phyloP scores from a whole-genome alignment of 768 basidiomycete species.

The Gelatoporia subvermispora region DNA sequence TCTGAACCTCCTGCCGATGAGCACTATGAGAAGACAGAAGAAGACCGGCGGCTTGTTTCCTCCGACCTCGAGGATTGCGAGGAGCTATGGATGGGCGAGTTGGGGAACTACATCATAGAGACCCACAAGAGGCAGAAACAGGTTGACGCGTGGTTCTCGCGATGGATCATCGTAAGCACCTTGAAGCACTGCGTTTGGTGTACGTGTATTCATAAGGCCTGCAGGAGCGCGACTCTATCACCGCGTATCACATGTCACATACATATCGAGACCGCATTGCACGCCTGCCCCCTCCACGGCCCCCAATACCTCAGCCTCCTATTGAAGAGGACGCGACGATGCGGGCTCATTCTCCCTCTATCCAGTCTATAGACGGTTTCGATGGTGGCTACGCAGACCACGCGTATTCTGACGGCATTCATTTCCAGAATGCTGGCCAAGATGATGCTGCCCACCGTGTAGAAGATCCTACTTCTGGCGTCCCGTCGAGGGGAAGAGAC shows the following conservation, averaged over 20 bases:
- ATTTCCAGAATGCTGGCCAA: constrained; percentile 23
- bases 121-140: constrained; percentile 71
- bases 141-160: constrained; percentile 70
- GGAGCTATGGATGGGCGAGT: constrained; percentile 70
- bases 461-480: constrained; percentile 49
- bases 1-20: constrained; percentile 19
- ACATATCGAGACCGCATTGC: constrained; percentile 49
- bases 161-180: constrained; percentile 52
- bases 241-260: constrained; percentile 55
- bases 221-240: constrained; percentile 66
- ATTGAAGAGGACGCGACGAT: constrained; percentile 30
- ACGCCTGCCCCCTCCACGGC: constrained; percentile 40
- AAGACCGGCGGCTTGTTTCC: constrained; percentile 46
- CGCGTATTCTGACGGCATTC: constrained; percentile 9
- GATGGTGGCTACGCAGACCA: constrained; percentile 21
- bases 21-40: constrained; percentile 29
- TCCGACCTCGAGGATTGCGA: constrained; percentile 81
- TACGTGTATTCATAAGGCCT: background rate
- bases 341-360: constrained; percentile 30
- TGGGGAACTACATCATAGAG: constrained; percentile 64
- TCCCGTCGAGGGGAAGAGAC: constrained; percentile 7
- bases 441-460: constrained; percentile 57
- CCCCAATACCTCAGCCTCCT: constrained; percentile 28
- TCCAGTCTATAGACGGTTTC: constrained; percentile 20
- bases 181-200: background rate